These are phyloP conservation scores for Basipetospora chlamydospora DNA, from an alignment of 2,329 filamentous ascomycete species.

Conservation along the genomic window DNA sequence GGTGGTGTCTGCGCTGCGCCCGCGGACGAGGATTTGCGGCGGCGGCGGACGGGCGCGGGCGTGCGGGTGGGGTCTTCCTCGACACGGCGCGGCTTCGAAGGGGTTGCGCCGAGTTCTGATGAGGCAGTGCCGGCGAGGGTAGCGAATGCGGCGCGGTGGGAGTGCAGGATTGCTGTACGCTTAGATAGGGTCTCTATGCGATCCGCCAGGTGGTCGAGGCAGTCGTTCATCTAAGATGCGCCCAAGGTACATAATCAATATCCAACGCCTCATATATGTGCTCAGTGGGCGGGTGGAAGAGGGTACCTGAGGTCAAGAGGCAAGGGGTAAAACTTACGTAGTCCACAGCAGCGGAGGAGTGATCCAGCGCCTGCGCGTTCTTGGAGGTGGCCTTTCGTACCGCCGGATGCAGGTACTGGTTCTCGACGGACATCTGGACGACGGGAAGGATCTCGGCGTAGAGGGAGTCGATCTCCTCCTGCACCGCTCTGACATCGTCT, in stretches of 20 bases:
- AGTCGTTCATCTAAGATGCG: slow-evolving; percentile 32
- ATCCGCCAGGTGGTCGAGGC: slow-evolving; percentile 34
- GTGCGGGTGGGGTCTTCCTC: slow-evolving; percentile 10
- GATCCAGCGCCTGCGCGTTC: slow-evolving; percentile 26
- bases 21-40: slow-evolving; percentile 10
- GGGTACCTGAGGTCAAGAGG: fast-evolving
- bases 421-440: slow-evolving; percentile 55
- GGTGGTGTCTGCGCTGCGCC: no score
- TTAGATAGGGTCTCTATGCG: slow-evolving; percentile 26
- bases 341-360: slow-evolving; percentile 29
- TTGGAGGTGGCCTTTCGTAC: slow-evolving; percentile 27
- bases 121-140: slow-evolving; percentile 27
- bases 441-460: slow-evolving; percentile 56
- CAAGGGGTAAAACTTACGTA: slow-evolving; percentile 27
- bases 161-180: slow-evolving; percentile 28
- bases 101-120: slow-evolving; percentile 23
- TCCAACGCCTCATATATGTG: no score
- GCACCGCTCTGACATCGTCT: slow-evolving; percentile 34
- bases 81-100: slow-evolving; percentile 8
- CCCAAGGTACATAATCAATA: no score
- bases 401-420: slow-evolving; percentile 50
- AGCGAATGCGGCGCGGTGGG: slow-evolving; percentile 26
- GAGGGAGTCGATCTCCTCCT: slow-evolving; percentile 53
- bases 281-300: slow-evolving; percentile 6
- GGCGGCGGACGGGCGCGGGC: slow-evolving; percentile 16